These are phyloP conservation scores for Dendrobium chrysotoxum DNA, from an alignment of 106 monocot species.

Conservation along the genomic window DNA sequence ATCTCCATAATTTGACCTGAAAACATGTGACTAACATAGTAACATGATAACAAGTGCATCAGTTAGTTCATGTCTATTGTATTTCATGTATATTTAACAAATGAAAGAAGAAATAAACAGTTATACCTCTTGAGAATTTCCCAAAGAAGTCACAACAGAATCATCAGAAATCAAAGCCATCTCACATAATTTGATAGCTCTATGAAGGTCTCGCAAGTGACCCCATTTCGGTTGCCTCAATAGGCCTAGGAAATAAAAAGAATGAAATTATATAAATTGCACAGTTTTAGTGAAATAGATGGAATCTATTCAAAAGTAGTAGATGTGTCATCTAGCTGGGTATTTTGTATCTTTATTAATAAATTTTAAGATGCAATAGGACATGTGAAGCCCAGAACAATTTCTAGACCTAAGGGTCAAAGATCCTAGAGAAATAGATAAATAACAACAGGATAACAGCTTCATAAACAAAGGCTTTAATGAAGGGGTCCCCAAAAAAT, in stretches of 20 bases:
- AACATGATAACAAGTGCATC: conserved; percentile 9
- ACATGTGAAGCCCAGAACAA: not conserved
- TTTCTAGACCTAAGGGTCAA: not conserved
- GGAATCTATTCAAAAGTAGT: not conserved
- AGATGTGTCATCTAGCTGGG: too few species aligned
- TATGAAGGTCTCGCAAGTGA: conserved; percentile 89
- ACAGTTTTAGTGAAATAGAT: not conserved
- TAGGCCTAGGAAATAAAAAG: conserved; percentile 38
- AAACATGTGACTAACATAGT: conserved; percentile 54
- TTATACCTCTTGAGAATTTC: conserved; percentile 62
- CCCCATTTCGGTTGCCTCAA: conserved; percentile 95
- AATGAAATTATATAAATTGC: not conserved
- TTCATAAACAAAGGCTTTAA: not conserved
- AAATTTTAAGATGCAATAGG: not conserved
- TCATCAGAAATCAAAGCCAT: conserved; percentile 66
- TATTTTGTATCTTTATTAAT: too few species aligned
- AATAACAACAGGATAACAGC: not conserved
- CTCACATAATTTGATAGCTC: conserved; percentile 84
- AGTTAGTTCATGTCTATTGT: not conserved
- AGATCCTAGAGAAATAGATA: not conserved
- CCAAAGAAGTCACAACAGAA: conserved; percentile 62
- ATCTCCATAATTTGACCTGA: conserved; percentile 50
- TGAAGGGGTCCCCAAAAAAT: not conserved
- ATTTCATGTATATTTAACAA: not conserved
- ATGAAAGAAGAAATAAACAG: not conserved